Evolutionary conservation across 768 basidiomycete species (phyloP).

Genomic region (Leccinum aurantiacum): DNA sequence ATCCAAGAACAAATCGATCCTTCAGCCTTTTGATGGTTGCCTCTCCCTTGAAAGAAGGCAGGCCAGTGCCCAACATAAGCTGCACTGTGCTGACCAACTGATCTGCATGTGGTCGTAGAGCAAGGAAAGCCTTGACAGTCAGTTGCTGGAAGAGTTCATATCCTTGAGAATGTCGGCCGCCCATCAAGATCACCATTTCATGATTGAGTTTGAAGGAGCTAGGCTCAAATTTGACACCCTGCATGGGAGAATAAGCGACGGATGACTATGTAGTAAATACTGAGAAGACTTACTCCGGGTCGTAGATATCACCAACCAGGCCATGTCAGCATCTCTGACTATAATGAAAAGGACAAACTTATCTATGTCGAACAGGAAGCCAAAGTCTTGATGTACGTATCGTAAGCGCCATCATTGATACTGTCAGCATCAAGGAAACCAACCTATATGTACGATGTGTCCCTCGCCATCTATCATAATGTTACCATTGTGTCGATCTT

Average conservation of each 20-base stretch:
- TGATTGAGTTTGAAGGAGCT: slow-evolving; percentile 98
- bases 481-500: slow-evolving; percentile 98
- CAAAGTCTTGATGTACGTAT: slow-evolving; percentile 65
- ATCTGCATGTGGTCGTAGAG: slow-evolving; percentile 91
- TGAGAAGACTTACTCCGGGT: slow-evolving; percentile 52
- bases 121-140: slow-evolving; percentile 94
- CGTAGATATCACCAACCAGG: slow-evolving; percentile 37
- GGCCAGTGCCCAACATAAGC: slow-evolving; percentile 91
- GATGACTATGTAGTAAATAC: neutral
- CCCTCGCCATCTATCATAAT: slow-evolving; percentile 99
- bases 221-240: slow-evolving; percentile 99
- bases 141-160: slow-evolving; percentile 93
- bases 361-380: slow-evolving; percentile 98
- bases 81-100: slow-evolving; percentile 86
- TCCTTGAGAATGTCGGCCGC: slow-evolving; percentile 90
- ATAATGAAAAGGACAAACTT: slow-evolving; percentile 43
- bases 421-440: slow-evolving; percentile 24
- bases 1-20: slow-evolving; percentile 80
- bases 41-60: slow-evolving; percentile 98
- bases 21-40: slow-evolving; percentile 81
- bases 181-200: slow-evolving; percentile 98
- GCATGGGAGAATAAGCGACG: slow-evolving; percentile 13
- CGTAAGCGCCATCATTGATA: slow-evolving; percentile 8
- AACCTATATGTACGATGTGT: slow-evolving; percentile 94
- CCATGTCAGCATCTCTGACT: slow-evolving; percentile 28